Evolutionary conservation across 768 basidiomycete species (phyloP).

Genomic region (Hemileccinum rubropunctum): DNA sequence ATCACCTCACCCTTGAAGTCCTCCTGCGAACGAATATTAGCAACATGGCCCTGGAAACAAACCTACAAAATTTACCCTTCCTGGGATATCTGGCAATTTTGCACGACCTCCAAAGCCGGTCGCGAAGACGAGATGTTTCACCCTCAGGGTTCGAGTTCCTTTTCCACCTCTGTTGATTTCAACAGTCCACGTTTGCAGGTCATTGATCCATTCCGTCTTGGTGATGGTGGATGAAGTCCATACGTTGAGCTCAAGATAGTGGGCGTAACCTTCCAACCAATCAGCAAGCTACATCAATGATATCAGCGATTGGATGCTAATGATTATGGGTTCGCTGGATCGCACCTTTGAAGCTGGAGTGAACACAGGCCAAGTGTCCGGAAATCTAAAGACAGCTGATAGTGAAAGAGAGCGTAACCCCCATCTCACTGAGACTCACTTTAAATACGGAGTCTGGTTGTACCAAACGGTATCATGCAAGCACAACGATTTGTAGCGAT

Average conservation of each 20-base stretch:
- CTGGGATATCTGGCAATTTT: conserved; percentile 44
- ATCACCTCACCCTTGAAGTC: conserved; percentile 51
- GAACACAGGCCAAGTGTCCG: conserved; percentile 53
- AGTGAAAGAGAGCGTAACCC: neutral
- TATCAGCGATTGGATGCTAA: neutral
- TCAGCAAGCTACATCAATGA: conserved; percentile 47
- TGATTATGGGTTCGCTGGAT: no score
- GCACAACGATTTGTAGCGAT: conserved; percentile 56
- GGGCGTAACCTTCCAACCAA: conserved; percentile 64
- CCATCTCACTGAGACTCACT: conserved; percentile 30
- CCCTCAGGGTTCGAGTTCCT: conserved; percentile 35
- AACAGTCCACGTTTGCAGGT: conserved; percentile 45
- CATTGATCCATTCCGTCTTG: conserved; percentile 37
- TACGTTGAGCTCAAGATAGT: conserved; percentile 56
- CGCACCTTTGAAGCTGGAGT: conserved; percentile 48
- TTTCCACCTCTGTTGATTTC: conserved; percentile 34
- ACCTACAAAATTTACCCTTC: conserved; percentile 31
- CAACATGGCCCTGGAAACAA: neutral
- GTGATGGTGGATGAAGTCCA: conserved; percentile 53
- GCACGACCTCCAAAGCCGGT: conserved; percentile 49
- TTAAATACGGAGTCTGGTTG: conserved; percentile 55
- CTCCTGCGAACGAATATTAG: conserved; percentile 28
- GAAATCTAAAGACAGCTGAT: conserved; percentile 40
- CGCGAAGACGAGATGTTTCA: conserved; percentile 55
- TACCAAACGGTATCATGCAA: conserved; percentile 55